A percentile compares a stretch with the other conserved stretches of the same genome.
Conservation (phyloP, 805 yeast genomes). For the Metschnikowia picachoensis region DNA sequence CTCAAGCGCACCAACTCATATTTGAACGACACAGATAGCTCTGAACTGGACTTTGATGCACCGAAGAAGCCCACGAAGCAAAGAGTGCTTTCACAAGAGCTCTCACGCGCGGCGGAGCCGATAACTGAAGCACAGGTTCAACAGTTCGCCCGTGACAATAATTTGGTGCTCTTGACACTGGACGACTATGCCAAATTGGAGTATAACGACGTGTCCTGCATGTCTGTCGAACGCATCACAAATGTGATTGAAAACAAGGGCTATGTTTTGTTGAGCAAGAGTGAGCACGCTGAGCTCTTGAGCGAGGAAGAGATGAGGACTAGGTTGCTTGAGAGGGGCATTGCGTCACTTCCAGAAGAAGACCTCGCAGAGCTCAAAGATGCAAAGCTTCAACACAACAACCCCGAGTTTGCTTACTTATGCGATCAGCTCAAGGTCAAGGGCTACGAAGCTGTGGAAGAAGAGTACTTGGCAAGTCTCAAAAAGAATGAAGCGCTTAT, state of each 20-base stretch:
- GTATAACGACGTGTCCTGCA: constrained; percentile 21
- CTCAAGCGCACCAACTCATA: constrained; percentile 19
- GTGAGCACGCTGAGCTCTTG: constrained; percentile 26
- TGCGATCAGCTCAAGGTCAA: constrained; percentile 16
- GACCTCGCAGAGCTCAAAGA: constrained; percentile 19
- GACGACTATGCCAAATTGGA: constrained; percentile 31
- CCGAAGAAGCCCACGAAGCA: constrained; percentile 7
- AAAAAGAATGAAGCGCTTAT: constrained; percentile 12
- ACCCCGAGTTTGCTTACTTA: constrained; percentile 25
- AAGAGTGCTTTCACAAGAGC: constrained; percentile 18
- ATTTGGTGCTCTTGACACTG: constrained; percentile 28
- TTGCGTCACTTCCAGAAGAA: constrained; percentile 28
- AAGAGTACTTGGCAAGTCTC: constrained; percentile 11
- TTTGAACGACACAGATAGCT: constrained; percentile 28
- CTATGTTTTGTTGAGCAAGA: constrained; percentile 23
- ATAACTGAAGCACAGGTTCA: constrained; percentile 26
- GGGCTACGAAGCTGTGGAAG: constrained; percentile 17
- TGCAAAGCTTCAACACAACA: constrained; percentile 11
- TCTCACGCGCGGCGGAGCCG: constrained; percentile 13
- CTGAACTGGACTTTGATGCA: constrained; percentile 21
- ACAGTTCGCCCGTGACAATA: constrained; percentile 32
- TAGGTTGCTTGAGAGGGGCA: constrained; percentile 27
- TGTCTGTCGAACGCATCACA: constrained; percentile 24
- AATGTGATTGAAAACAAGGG: constrained; percentile 25
- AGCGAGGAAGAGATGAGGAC: constrained; percentile 35